A percentile compares a stretch with the other conserved stretches of the same genome.
Evolutionary conservation across 306 rosid species (phyloP).

Genomic region (Trifolium dubium): DNA sequence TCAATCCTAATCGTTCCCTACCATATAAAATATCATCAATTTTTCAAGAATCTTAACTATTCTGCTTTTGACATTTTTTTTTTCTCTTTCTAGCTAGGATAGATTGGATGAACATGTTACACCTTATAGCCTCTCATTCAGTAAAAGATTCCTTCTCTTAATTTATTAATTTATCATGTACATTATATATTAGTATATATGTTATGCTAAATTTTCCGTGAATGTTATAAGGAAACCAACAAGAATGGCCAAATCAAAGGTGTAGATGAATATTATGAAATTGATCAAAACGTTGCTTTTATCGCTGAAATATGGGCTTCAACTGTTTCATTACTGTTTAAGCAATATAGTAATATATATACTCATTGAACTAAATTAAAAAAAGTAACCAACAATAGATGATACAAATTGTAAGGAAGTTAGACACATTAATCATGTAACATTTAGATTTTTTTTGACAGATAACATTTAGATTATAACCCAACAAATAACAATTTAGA

Average conservation of each 20-base stretch:
- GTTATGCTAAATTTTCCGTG: slow-evolving; percentile 23
- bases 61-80: slow-evolving; percentile 47
- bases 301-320: slow-evolving; percentile 29
- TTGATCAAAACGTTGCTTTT: slow-evolving; percentile 31
- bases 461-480: too few relatives aligned
- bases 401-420: too few relatives aligned
- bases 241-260: not conserved
- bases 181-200: not conserved
- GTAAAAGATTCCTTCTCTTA: slow-evolving; percentile 39
- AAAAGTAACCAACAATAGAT: too few relatives aligned
- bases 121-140: slow-evolving; percentile 49
- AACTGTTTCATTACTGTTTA: slow-evolving; percentile 12
- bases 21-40: slow-evolving; percentile 31
- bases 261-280: slow-evolving; percentile 12
- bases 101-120: slow-evolving; percentile 22
- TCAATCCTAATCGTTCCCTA: slow-evolving; percentile 40
- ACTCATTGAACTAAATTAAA: not conserved
- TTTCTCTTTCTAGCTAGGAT: not conserved
- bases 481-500: too few relatives aligned
- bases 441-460: too few relatives aligned
- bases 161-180: not conserved
- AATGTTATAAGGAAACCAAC: not conserved
- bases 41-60: slow-evolving; percentile 49
- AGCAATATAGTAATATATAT: not conserved
- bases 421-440: too few relatives aligned